Evolutionary conservation across 352 stramenopile species (phyloP).

Genomic region (Globisporangium spiculum): DNA sequence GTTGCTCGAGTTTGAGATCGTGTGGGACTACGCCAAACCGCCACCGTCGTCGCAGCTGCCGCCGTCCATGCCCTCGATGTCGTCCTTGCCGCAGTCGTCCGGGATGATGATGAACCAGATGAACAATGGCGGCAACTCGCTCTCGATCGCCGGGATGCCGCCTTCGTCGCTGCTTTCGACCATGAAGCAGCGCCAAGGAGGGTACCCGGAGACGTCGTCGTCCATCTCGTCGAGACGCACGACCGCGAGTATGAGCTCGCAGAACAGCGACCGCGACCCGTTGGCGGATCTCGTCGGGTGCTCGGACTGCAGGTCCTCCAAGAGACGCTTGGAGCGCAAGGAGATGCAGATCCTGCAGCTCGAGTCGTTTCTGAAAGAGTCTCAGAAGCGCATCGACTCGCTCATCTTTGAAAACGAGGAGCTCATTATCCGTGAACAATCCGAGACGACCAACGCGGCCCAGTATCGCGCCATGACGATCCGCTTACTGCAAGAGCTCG

Average conservation of each 20-base stretch:
- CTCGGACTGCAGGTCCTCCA: constrained; percentile 46
- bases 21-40: constrained; percentile 47
- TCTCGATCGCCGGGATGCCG: constrained; percentile 27
- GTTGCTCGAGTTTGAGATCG: constrained; percentile 73
- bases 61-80: constrained; percentile 7
- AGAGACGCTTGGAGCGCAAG: constrained; percentile 64
- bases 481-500: constrained; percentile 70
- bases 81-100: constrained; percentile 8
- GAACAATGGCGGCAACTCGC: constrained; percentile 3
- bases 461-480: constrained; percentile 57
- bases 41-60: constrained; percentile 13
- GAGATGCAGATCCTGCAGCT: constrained; percentile 76
- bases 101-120: constrained; percentile 24
- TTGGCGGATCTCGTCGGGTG: constrained; percentile 42
- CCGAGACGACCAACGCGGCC: constrained; percentile 57
- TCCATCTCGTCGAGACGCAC: constrained; percentile 49
- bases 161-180: constrained; percentile 39
- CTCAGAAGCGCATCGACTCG: constrained; percentile 70
- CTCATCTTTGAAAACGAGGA: constrained; percentile 65
- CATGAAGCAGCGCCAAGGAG: constrained; percentile 19
- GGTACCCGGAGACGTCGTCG: constrained; percentile 22
- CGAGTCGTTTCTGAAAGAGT: constrained; percentile 76
- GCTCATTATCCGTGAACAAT: constrained; percentile 50
- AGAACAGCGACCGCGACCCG: constrained; percentile 49
- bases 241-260: constrained; percentile 58